These are phyloP conservation scores for Clonostachys rosea DNA, from an alignment of 2,329 filamentous ascomycete genomes.

Conservation along the genomic window DNA sequence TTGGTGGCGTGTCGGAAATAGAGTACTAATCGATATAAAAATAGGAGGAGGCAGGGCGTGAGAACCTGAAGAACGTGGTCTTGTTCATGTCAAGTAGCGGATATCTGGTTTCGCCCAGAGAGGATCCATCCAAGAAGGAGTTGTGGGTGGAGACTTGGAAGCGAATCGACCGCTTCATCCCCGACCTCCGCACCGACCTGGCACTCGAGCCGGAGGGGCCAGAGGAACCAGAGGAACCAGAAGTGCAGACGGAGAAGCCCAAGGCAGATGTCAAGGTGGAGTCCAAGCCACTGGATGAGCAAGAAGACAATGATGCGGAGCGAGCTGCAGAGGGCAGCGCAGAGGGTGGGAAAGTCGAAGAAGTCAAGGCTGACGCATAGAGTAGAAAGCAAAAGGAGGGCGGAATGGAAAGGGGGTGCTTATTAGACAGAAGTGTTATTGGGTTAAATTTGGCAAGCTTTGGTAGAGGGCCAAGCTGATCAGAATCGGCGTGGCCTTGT, in stretches of 20 bases:
- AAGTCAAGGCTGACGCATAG: slow-evolving; percentile 1
- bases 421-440: not conserved
- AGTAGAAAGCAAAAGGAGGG: not conserved
- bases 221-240: not conserved
- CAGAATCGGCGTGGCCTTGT: no score
- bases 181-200: slow-evolving; percentile 53
- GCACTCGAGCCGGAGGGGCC: slow-evolving; percentile 39
- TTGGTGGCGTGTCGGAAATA: not conserved
- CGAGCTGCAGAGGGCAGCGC: not conserved
- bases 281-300: slow-evolving; percentile 1
- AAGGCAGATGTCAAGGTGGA: slow-evolving; percentile 1
- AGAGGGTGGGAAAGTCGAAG: slow-evolving; percentile 1
- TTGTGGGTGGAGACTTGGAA: slow-evolving; percentile 63
- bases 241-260: not conserved
- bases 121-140: slow-evolving; percentile 48
- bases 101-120: slow-evolving; percentile 68
- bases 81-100: slow-evolving; percentile 92
- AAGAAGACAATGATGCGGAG: slow-evolving; percentile 2
- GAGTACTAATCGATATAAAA: slow-evolving; percentile 1
- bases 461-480: no score
- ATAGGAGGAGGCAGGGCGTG: slow-evolving; percentile 89
- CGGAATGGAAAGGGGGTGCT: not conserved
- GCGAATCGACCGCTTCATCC: slow-evolving; percentile 60
- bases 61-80: slow-evolving; percentile 93
- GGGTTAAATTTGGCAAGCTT: not conserved